Evolutionary conservation across 2,329 filamentous ascomycete species (phyloP).

Genomic region (Calonectria pteridis): DNA sequence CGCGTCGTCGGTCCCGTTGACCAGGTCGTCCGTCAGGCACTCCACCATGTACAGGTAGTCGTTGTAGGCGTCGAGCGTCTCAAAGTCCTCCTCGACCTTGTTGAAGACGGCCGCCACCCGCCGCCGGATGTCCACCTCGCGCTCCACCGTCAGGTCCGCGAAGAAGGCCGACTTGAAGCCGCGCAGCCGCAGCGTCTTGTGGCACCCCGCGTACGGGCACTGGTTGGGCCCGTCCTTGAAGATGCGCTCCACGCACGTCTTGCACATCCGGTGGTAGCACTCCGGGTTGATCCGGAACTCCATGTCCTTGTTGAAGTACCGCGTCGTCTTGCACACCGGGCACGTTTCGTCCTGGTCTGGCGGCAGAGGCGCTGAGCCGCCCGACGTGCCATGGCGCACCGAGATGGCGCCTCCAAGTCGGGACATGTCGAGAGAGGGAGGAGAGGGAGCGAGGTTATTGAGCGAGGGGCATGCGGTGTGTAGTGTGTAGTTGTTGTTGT

Average conservation of each 20-base stretch:
- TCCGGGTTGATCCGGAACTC: conserved; percentile 96
- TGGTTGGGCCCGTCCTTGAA: conserved; percentile 93
- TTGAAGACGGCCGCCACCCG: conserved; percentile 88
- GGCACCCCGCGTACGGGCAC: conserved; percentile 91
- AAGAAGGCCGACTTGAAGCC: conserved; percentile 92
- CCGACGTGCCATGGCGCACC: conserved; percentile 42
- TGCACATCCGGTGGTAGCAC: conserved; percentile 99
- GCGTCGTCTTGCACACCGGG: conserved; percentile 96
- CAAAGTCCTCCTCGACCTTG: conserved; percentile 90
- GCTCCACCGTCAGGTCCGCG: conserved; percentile 86
- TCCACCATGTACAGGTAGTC: conserved; percentile 96
- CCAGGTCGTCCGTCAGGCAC: conserved; percentile 88
- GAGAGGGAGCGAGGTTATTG: background rate
- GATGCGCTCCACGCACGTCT: conserved; percentile 93
- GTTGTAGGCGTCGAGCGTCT: conserved; percentile 85
- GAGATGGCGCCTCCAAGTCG: conserved; percentile 45
- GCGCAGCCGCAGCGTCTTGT: conserved; percentile 85
- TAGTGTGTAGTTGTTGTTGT: background rate
- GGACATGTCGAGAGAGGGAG: conserved; percentile 41
- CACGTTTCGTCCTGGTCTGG: conserved; percentile 77
- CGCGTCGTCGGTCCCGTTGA: conserved; percentile 77
- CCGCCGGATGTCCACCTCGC: conserved; percentile 91
- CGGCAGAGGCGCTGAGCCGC: conserved; percentile 15
- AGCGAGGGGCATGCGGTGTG: background rate
- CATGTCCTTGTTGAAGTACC: conserved; percentile 95